Percentiles rank a stretch among this genome's conserved stretches.
These are phyloP conservation scores for Neofusicoccum cordaticola DNA, from an alignment of 2,329 filamentous ascomycete species.

Conservation along the genomic window DNA sequence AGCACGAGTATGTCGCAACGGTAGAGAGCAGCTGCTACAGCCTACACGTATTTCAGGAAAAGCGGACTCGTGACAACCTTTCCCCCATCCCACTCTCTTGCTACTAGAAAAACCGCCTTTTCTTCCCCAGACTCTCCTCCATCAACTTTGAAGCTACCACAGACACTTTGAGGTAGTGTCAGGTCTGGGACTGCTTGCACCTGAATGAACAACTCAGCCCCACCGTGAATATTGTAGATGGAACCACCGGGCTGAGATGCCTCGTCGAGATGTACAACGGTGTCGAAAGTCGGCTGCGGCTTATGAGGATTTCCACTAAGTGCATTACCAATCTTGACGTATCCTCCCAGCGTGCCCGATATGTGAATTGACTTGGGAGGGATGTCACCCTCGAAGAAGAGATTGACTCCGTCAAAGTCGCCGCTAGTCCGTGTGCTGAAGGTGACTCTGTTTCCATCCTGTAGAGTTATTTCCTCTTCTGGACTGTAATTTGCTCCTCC, in stretches of 20 bases:
- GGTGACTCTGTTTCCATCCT: slow-evolving; percentile 19
- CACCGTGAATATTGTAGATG: slow-evolving; percentile 22
- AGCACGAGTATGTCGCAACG: too few relatives aligned
- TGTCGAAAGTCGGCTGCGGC: neutral
- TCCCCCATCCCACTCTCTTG: slow-evolving; percentile 22
- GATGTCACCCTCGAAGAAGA: neutral
- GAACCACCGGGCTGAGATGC: slow-evolving; percentile 18
- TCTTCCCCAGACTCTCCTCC: neutral
- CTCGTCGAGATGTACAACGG: too few relatives aligned
- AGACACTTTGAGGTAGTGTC: slow-evolving; percentile 12
- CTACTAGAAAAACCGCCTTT: slow-evolving; percentile 21
- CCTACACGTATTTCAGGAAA: slow-evolving; percentile 15
- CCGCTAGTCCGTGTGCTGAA: slow-evolving; percentile 30
- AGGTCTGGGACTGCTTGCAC: slow-evolving; percentile 23
- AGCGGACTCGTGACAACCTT: slow-evolving; percentile 26
- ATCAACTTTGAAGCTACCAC: neutral
- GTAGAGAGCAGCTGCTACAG: too few relatives aligned
- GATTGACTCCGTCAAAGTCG: slow-evolving; percentile 29
- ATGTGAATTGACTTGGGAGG: neutral
- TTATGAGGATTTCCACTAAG: slow-evolving; percentile 2
- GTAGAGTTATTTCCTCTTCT: slow-evolving; percentile 21
- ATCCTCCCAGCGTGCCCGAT: neutral
- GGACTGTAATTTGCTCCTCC: slow-evolving; percentile 26
- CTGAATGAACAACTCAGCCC: slow-evolving; percentile 27
- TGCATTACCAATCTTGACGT: slow-evolving; percentile 5